Percentiles rank a stretch among this genome's conserved stretches.
These are phyloP conservation scores for Porcisia deanei DNA, from an alignment of 208 protist species.

Conservation along the genomic window DNA sequence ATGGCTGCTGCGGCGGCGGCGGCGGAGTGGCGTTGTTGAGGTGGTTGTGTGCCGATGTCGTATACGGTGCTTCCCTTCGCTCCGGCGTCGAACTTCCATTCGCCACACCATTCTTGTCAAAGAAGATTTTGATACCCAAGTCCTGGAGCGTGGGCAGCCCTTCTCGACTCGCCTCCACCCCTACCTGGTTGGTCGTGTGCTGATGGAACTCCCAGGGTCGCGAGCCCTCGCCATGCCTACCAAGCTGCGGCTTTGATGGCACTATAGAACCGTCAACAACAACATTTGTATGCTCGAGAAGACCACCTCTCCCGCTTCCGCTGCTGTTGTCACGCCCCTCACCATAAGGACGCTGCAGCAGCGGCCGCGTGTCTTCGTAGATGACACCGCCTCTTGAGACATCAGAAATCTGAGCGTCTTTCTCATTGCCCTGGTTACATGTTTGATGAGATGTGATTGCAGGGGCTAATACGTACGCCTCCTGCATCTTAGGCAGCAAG, in stretches of 20 bases:
- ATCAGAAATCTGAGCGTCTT: background rate
- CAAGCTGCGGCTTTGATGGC: conserved; percentile 14
- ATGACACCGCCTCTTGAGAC: background rate
- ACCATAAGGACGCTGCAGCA: conserved; percentile 5
- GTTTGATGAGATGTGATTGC: conserved; percentile 24
- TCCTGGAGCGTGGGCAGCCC: conserved; percentile 45
- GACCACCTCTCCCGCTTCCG: background rate
- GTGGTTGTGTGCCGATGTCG: background rate
- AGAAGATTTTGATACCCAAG: conserved; percentile 44
- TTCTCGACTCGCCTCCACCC: conserved; percentile 13
- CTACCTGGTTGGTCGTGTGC: conserved; percentile 30
- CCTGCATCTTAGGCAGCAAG: conserved; percentile 56
- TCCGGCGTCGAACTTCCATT: background rate
- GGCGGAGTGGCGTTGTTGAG: background rate
- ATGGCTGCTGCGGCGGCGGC: conserved; percentile 25
- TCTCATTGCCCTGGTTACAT: conserved; percentile 15
- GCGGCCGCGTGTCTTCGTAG: background rate
- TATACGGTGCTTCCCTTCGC: conserved; percentile 31
- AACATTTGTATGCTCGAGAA: background rate
- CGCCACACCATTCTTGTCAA: conserved; percentile 13
- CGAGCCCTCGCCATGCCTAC: conserved; percentile 11
- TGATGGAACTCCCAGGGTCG: conserved; percentile 43
- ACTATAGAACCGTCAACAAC: background rate
- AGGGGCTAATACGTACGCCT: conserved; percentile 30
- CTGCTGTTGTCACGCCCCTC: background rate